A percentile compares a stretch with the other conserved stretches of the same genome.
Conservation (phyloP, 2,329 filamentous ascomycete species). For the Hypoxylon sp. region DNA sequence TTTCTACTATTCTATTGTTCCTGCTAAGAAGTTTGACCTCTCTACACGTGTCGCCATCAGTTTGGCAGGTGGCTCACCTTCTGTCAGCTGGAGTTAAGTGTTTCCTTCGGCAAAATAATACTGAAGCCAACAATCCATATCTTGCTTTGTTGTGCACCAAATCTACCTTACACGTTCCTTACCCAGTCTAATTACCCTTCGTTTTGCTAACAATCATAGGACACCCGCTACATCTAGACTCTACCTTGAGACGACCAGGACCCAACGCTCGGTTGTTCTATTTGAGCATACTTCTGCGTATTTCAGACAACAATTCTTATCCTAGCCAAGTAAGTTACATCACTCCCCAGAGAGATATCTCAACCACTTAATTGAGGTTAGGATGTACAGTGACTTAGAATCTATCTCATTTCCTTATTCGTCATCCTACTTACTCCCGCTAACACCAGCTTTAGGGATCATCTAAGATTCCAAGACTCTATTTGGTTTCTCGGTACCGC, state of each 20-base stretch:
- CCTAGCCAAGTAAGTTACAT: conserved; percentile 4
- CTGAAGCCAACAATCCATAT: not conserved
- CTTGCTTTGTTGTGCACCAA: not conserved
- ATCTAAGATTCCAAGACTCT: not conserved
- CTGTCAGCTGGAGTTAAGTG: not conserved
- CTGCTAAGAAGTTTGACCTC: no score
- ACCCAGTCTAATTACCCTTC: not conserved
- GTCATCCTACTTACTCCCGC: not conserved
- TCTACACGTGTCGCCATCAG: not conserved
- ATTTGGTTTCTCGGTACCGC: not conserved
- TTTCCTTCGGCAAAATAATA: not conserved
- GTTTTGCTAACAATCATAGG: conserved; percentile 4
- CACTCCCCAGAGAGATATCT: not conserved
- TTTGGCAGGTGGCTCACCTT: not conserved
- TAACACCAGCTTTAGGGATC: conserved; percentile 7
- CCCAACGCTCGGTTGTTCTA: conserved; percentile 20
- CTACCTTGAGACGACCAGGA: not conserved
- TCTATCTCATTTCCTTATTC: not conserved
- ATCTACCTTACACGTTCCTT: not conserved
- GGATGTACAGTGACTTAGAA: not conserved
- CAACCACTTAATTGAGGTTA: not conserved
- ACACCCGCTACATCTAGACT: not conserved
- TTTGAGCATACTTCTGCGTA: conserved; percentile 30
- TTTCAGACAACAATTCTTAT: conserved; percentile 22
- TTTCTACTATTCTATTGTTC: not conserved